phyloP scores from a whole-genome alignment of 176 grass and related monocot genomes.

The Saccharum spontaneum region DNA sequence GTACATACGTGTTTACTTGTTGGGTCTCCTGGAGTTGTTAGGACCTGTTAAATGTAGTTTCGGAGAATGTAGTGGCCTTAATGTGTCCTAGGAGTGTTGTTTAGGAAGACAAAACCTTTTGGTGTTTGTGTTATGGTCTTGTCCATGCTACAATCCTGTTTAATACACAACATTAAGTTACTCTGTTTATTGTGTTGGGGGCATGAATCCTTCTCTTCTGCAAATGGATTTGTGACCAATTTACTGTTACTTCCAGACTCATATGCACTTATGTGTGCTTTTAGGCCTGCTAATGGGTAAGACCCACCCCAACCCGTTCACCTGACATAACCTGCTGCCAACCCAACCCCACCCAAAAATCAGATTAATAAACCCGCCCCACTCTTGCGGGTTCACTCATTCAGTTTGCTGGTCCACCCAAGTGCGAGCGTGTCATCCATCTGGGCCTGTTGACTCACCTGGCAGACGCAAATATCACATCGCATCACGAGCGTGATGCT shows the following conservation, averaged over 20 bases:
- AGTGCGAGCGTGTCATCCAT: neutral
- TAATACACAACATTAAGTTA: neutral
- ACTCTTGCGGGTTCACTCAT: neutral
- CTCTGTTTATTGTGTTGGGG: neutral
- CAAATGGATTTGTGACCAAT: neutral
- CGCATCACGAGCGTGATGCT: no score
- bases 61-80: neutral
- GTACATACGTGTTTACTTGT: conserved; percentile 10
- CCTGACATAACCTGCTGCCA: neutral
- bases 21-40: conserved; percentile 8
- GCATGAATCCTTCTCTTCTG: neutral
- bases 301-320: neutral
- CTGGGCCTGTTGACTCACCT: neutral
- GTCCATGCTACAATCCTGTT: neutral
- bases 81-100: neutral
- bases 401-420: neutral
- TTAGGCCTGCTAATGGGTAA: neutral
- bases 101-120: neutral
- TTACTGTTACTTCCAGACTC: neutral
- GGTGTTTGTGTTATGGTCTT: neutral
- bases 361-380: neutral
- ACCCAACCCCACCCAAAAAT: neutral
- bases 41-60: conserved; percentile 9
- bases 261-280: neutral
- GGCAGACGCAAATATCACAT: neutral